A percentile compares a stretch with the other conserved stretches of the same genome.
These are phyloP conservation scores for Aspergillus niger DNA, from an alignment of 2,329 filamentous ascomycete species.

Conservation along the genomic window DNA sequence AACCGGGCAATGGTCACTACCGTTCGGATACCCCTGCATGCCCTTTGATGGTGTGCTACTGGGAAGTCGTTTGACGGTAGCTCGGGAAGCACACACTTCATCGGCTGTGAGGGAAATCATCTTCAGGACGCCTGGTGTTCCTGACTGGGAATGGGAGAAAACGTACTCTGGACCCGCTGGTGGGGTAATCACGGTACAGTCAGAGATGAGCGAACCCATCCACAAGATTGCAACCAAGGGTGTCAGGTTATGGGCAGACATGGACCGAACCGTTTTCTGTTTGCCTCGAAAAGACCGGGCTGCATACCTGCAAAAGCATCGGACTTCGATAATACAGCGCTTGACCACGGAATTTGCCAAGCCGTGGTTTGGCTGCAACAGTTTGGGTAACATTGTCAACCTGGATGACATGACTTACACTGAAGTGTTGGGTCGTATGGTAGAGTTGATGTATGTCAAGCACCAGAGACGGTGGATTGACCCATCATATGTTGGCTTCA, in stretches of 20 bases:
- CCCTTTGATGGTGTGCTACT: constrained; percentile 91
- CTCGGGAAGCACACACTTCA: constrained; percentile 88
- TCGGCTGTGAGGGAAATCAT: constrained; percentile 82
- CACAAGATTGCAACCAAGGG: constrained; percentile 44
- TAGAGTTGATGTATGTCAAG: constrained; percentile 83
- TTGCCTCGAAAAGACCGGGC: constrained; percentile 49
- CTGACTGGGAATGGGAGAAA: constrained; percentile 80
- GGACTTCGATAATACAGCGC: constrained; percentile 84
- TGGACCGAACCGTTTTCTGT: constrained; percentile 33
- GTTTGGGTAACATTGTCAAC: constrained; percentile 72
- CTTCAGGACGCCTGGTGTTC: constrained; percentile 74
- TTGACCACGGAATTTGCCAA: constrained; percentile 93
- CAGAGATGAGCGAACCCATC: constrained; percentile 47
- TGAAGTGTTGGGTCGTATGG: constrained; percentile 78
- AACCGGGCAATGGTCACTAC: constrained; percentile 83
- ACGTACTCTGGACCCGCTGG: constrained; percentile 85
- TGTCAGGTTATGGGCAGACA: constrained; percentile 41
- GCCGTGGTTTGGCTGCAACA: constrained; percentile 88
- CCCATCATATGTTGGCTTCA: constrained; percentile 72
- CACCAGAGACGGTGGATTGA: constrained; percentile 89
- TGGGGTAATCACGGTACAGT: constrained; percentile 85
- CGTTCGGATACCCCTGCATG: constrained; percentile 87
- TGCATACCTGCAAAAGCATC: constrained; percentile 79
- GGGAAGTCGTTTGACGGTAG: constrained; percentile 91
- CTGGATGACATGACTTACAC: constrained; percentile 92